These are phyloP conservation scores for Solanum virginianum DNA, from an alignment of 257 asterid species.

Conservation along the genomic window DNA sequence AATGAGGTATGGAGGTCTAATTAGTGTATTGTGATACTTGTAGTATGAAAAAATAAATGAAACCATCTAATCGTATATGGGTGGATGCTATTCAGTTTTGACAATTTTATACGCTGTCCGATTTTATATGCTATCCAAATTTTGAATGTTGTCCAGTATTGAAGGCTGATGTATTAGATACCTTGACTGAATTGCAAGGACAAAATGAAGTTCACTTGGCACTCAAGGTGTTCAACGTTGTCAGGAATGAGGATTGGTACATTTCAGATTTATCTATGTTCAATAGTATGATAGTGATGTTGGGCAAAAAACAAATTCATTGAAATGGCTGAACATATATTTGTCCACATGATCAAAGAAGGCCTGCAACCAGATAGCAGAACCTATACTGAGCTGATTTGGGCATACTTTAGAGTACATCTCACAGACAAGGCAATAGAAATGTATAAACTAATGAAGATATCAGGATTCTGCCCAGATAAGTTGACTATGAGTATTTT, in stretches of 20 bases:
- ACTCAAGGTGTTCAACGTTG: constrained; percentile 48
- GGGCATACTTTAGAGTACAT: constrained; percentile 51
- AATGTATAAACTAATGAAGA: constrained; percentile 50
- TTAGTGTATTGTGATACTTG: too few relatives aligned
- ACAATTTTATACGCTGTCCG: too few relatives aligned
- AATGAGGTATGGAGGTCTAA: too few relatives aligned
- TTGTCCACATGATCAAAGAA: constrained; percentile 35
- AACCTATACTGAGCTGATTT: constrained; percentile 60
- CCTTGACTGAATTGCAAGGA: constrained; percentile 55
- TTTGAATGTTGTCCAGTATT: too few relatives aligned
- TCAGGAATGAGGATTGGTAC: constrained; percentile 54
- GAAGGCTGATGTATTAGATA: constrained; percentile 54
- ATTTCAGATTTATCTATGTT: constrained; percentile 40
- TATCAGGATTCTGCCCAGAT: constrained; percentile 53
- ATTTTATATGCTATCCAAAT: too few relatives aligned
- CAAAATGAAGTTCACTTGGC: constrained; percentile 57
- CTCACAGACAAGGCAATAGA: constrained; percentile 50
- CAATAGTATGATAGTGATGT: constrained; percentile 43
- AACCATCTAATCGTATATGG: too few relatives aligned
- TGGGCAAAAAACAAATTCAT: constrained; percentile 48
- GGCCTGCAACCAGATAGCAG: constrained; percentile 49
- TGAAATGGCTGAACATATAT: constrained; percentile 37
- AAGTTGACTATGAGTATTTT: constrained; percentile 44
- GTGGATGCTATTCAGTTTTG: too few relatives aligned
- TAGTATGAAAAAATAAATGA: too few relatives aligned